Evolutionary conservation across 345 rosid genomes (phyloP), one percentile per base, ranked within the genome.

Genomic region (Salix viminalis): DNA sequence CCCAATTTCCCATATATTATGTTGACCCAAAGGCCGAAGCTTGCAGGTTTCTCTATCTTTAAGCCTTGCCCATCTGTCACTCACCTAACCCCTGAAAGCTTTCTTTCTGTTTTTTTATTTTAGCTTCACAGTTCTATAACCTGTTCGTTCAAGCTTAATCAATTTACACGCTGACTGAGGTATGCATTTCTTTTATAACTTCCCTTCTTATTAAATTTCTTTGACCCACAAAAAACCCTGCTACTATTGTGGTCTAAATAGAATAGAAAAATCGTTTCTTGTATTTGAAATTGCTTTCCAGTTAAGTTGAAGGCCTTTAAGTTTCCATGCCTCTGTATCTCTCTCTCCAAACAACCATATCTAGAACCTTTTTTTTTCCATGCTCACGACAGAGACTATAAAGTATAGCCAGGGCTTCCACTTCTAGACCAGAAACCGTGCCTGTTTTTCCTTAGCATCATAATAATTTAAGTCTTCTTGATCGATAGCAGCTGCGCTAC

Each of bases 261-360:
- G 62, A 56, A 46, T 13, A 46, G 4, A 3, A 23, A 56, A 56
- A 56, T 56, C 62, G 26, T 8, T n/a, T 56, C 26, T 0, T 42
- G 19, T 12, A 37, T 62, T 62, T 34, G 15, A 18, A 68, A 46
- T 74, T 74, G 74, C 82, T 79, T 75, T 24, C 65, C 26, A 13
- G 4, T 12, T 48, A 74, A 74, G 79, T 70, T 37, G 42, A 48
- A 46, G 30, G 30, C 5, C 21, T n/a, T 46, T 32, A 61, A 8
- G 34, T 11, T 74, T 61, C 58, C 56, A 58, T 39, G 68, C 7
- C 26, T 52, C 0, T 42, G 46, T 69, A 15, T 68, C 23, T 74
- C 71, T 67, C 7, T 42, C 42, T 71, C 73, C 41, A 13, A 46
- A 60, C 75, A 64, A 64, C 75, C 65, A 10, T 10, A 3, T 62